Base-by-base conservation (phyloP, 441 rosid species). In the Hura crepitans region DNA sequence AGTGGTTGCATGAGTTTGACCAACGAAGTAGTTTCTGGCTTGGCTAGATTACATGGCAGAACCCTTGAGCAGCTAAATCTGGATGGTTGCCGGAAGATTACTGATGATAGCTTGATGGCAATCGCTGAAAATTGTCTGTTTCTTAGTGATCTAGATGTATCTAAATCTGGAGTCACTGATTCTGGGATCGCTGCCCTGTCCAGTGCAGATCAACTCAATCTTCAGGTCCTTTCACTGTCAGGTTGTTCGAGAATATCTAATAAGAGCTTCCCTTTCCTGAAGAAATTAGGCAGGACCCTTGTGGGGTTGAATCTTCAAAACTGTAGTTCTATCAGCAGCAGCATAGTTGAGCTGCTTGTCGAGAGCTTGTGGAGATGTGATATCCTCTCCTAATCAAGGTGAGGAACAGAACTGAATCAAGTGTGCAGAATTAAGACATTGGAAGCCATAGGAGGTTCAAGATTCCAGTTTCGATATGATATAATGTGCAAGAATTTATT, bases 351-450 rank as follows among this genome's bases (percentile, higher is more conserved):
- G 65, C 54, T 62, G 59, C 90, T 95, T 51, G 79, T 86, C 17
- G 95, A 88, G 75, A 81, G 75, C 74, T 77, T 92, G 77, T 91
- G 99, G 97, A 87, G 93, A 81, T 92, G 99, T 62, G 98, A 92
- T 72, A 89, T 92, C 78, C 95, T 95, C 58, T 79, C 62, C 73
- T 88, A 72, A 83, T 68, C 31, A 37, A 10, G 43, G 15, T 71
- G 57, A 30, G 65, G 23, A 28, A 47, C 59, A 14, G 37, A 54
- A 33, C 20, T 13, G 42, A 60, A 47, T n/a, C 20, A 42, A 47
- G 31, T 22, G 65, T 45, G 30, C 54, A 22, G 35, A 57, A 49
- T 27, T n/a, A 62, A 53, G 39, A 30, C 58, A 39, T 31, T n/a
- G 60, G 58, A 42, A 17, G 70, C 63, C 70, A 57, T 15, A 9